A percentile compares a stretch with the other conserved stretches of the same genome.
phyloP scores from a whole-genome alignment of 2,329 filamentous ascomycete genomes.

The Apiospora hydei region DNA sequence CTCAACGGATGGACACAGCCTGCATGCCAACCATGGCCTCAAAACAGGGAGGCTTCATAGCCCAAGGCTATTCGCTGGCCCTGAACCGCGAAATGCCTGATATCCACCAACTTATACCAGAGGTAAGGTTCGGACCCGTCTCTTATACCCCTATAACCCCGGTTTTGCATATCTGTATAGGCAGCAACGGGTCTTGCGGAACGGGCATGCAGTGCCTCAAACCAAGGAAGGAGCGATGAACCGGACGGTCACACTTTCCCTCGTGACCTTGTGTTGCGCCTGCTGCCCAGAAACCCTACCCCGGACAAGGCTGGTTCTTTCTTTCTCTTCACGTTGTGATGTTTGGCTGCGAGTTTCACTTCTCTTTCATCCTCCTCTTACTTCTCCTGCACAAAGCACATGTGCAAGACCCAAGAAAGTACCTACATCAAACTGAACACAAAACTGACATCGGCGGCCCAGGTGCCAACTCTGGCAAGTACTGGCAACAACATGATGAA shows the following conservation, averaged over 20 bases:
- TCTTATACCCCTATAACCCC: constrained; percentile 7
- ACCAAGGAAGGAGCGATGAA: neutral
- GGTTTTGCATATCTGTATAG: neutral
- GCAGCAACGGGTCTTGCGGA: neutral
- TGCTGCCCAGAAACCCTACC: neutral
- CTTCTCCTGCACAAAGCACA: neutral
- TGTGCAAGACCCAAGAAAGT: neutral
- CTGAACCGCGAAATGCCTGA: constrained; percentile 13
- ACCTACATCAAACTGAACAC: neutral
- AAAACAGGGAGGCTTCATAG: constrained; percentile 9
- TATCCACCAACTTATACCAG: constrained; percentile 15
- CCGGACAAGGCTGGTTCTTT: neutral
- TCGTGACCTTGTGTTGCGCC: neutral
- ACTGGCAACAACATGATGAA: constrained; percentile 28
- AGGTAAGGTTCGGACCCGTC: neutral
- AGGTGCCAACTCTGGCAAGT: neutral
- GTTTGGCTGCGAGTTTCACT: neutral
- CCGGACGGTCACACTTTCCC: neutral
- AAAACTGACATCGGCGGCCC: neutral
- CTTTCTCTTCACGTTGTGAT: neutral
- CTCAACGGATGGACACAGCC: constrained; percentile 3
- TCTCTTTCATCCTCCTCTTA: neutral
- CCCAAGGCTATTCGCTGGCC: neutral
- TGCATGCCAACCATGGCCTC: constrained; percentile 4
- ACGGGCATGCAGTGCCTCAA: neutral